Evolutionary conservation across 345 rosid species (phyloP), one percentile per base, ranked within the genome.

Genomic region (Acer saccharum): DNA sequence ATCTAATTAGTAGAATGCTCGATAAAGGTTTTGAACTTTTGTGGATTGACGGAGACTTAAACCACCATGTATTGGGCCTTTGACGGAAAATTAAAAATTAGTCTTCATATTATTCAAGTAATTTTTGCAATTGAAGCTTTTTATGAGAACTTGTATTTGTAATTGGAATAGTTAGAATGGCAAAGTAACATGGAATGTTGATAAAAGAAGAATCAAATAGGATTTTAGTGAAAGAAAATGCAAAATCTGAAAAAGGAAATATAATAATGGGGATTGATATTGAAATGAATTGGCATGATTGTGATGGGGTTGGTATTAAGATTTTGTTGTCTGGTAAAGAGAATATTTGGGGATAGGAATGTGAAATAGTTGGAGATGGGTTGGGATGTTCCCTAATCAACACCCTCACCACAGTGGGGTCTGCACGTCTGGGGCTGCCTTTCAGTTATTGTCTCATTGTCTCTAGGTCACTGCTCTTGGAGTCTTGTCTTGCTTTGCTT

Each of bases 271-370:
- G 17, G 52, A 23, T 72, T 3, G 76, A 62, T n/a, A 13, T 18
- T 17, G 60, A 70, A 73, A 60, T 39, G 67, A 64, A 52, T 4
- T 55, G 62, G 61, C 11, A 73, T 35, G 69, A 68, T 48, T 17
- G 68, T 50, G 81, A 69, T 66, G 52, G 77, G 69, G 61, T 52
- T 29, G 57, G 62, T 71, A 43, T 44, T 78, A 46, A 68, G 87
- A 83, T 87, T 46, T 68, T 77, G 85, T 69, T 80, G 81, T 69
- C 78, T 69, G 76, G 41, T 32, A 55, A 67, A 75, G 74, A 57
- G 87, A 84, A 81, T 82, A 86, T 82, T 80, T 81, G 81, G 74
- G 74, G 48, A 77, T 41, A 57, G 75, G 72, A 73, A 66, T 68
- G 57, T 76, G 82, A 64, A 20, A 11, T 17, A 23, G 61, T 8